Conservation (phyloP, 2,329 filamentous ascomycete species). For the Seiridium cupressi region DNA sequence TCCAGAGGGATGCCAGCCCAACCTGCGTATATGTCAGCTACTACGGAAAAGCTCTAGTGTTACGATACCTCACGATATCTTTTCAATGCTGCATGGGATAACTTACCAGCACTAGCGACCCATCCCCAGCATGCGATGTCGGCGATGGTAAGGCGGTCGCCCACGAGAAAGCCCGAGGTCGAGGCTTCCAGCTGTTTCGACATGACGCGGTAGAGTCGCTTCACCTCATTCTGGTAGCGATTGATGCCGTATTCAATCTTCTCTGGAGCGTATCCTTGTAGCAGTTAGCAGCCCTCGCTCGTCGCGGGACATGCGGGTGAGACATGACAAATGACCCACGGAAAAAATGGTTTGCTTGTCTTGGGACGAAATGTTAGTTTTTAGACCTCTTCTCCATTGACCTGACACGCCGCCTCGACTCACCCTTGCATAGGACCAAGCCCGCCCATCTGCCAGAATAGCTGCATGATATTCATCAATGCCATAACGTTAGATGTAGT, state of each 20-base stretch:
- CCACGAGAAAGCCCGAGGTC: constrained; percentile 1
- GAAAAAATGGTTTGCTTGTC: constrained; percentile 77
- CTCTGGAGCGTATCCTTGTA: constrained; percentile 5
- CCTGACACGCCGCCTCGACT: constrained; percentile 7
- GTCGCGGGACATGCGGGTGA: not conserved
- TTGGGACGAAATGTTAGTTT: constrained; percentile 18
- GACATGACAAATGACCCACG: not conserved
- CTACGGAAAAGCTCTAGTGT: not conserved
- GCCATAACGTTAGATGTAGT: too few species aligned
- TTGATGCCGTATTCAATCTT: constrained; percentile 3
- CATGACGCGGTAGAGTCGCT: not conserved
- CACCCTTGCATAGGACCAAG: constrained; percentile 76
- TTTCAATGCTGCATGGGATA: not conserved
- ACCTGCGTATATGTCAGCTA: constrained; percentile 20
- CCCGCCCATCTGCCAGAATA: constrained; percentile 76
- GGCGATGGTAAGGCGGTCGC: not conserved
- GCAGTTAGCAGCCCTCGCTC: not conserved
- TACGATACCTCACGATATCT: not conserved
- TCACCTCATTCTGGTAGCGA: not conserved
- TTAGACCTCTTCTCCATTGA: not conserved
- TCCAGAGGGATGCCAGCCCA: constrained; percentile 63
- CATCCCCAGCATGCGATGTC: constrained; percentile 2
- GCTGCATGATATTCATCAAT: constrained; percentile 25
- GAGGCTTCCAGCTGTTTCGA: not conserved
- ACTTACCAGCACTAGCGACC: not conserved